Evolutionary conservation across 2,329 filamentous ascomycete genomes (phyloP).

Genomic region (Pseudogymnoascus sp.): DNA sequence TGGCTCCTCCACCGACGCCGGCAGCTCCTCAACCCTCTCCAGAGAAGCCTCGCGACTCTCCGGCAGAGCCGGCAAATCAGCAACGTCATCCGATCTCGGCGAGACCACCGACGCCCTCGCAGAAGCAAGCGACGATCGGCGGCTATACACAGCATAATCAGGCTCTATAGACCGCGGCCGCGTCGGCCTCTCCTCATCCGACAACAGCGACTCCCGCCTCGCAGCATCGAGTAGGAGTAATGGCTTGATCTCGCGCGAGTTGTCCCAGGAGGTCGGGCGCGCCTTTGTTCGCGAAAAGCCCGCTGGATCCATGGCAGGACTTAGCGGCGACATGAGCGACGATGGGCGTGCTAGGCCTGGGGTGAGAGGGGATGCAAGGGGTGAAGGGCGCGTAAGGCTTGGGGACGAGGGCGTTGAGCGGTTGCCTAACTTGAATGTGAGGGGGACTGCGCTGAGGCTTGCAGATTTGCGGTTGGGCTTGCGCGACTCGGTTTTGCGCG

Average conservation of each 20-base stretch:
- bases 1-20: not conserved
- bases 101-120: not conserved
- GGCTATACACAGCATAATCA: not conserved
- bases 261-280: constrained; percentile 54
- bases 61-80: constrained; percentile 36
- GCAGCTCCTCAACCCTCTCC: constrained; percentile 25
- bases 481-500: not conserved
- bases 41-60: constrained; percentile 29
- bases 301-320: not conserved
- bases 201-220: constrained; percentile 10
- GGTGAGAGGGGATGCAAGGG: constrained; percentile 30
- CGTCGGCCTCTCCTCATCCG: constrained; percentile 23
- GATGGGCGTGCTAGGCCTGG: constrained; percentile 22
- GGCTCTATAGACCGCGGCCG: not conserved
- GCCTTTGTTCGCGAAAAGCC: not conserved
- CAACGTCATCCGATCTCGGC: not conserved
- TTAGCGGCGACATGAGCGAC: constrained; percentile 26
- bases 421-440: constrained; percentile 42
- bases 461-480: constrained; percentile 20
- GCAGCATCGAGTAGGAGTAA: constrained; percentile 31
- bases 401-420: constrained; percentile 35
- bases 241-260: constrained; percentile 64
- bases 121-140: not conserved
- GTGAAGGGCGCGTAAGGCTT: constrained; percentile 32
- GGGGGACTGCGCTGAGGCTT: constrained; percentile 46